Conservation (phyloP, 2,329 filamentous ascomycete species). For the Hawksworthiomyces lignivorus region DNA sequence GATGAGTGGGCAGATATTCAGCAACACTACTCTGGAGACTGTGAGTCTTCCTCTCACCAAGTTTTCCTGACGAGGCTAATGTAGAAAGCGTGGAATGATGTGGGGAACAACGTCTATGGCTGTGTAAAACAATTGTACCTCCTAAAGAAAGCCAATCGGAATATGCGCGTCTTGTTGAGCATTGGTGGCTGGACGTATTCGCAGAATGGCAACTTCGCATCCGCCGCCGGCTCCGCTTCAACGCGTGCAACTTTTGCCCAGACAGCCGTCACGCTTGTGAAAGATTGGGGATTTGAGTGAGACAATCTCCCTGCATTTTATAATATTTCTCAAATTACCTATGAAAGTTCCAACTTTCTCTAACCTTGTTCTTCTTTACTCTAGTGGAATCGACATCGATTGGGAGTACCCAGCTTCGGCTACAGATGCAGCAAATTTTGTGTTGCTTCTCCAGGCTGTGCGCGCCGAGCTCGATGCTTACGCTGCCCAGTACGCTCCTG, state of each 20-base stretch:
- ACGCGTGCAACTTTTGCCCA: slow-evolving; percentile 61
- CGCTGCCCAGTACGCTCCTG: slow-evolving; percentile 32
- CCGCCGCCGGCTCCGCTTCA: slow-evolving; percentile 53
- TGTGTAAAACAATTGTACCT: slow-evolving; percentile 72
- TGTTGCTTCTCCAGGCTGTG: slow-evolving; percentile 36
- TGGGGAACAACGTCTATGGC: slow-evolving; percentile 68
- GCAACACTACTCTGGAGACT: slow-evolving; percentile 66
- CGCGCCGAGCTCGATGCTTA: slow-evolving; percentile 42
- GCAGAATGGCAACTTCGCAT: slow-evolving; percentile 54
- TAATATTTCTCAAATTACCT: neutral
- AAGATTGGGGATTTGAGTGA: slow-evolving; percentile 55
- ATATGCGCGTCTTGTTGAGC: slow-evolving; percentile 69
- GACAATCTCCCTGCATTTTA: neutral
- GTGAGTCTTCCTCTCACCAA: slow-evolving; percentile 23
- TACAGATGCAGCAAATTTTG: slow-evolving; percentile 34
- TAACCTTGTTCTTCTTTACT: neutral
- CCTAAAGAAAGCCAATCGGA: slow-evolving; percentile 68
- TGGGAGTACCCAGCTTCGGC: slow-evolving; percentile 32
- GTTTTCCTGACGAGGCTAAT: neutral
- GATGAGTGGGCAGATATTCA: slow-evolving; percentile 64
- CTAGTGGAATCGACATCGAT: slow-evolving; percentile 28
- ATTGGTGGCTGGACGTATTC: slow-evolving; percentile 87
- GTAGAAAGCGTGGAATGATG: slow-evolving; percentile 48
- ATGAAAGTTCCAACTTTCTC: too few species aligned
- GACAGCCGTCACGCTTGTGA: slow-evolving; percentile 59